These are phyloP conservation scores for Quercus alba DNA, from an alignment of 306 rosid genomes.

Conservation along the genomic window DNA sequence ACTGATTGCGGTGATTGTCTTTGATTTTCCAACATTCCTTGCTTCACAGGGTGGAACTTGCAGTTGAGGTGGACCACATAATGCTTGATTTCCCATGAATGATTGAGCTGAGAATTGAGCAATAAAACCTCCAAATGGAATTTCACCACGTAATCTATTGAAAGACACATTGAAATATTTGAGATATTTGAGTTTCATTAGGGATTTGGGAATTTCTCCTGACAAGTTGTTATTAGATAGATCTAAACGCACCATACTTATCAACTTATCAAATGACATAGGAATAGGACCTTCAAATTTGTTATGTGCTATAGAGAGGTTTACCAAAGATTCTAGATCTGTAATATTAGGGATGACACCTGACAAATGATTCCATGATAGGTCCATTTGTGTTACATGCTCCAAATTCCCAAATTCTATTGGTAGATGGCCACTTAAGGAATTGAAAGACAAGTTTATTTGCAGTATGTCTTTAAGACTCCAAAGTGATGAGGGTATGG, in stretches of 20 bases:
- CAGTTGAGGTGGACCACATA: too few species aligned
- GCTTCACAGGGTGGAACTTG: slow-evolving; percentile 2
- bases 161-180: too few species aligned
- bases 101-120: too few species aligned
- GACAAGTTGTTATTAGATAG: too few species aligned
- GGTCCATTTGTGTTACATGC: not conserved
- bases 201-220: too few species aligned
- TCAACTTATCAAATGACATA: slow-evolving; percentile 16
- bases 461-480: not conserved
- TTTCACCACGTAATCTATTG: too few species aligned
- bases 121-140: too few species aligned
- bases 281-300: slow-evolving; percentile 32
- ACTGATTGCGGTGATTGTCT: not conserved
- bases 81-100: too few species aligned
- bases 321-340: slow-evolving; percentile 7
- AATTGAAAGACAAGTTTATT: slow-evolving; percentile 10
- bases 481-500: slow-evolving; percentile 9
- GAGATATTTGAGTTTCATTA: too few species aligned
- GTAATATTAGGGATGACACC: slow-evolving; percentile 22
- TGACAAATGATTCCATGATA: slow-evolving; percentile 24
- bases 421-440: not conserved
- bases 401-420: slow-evolving; percentile 10
- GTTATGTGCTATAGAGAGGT: slow-evolving; percentile 23
- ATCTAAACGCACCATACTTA: slow-evolving; percentile 22
- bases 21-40: not conserved